Conservation (phyloP, 257 asterid genomes). For the Knoxia roxburghii region DNA sequence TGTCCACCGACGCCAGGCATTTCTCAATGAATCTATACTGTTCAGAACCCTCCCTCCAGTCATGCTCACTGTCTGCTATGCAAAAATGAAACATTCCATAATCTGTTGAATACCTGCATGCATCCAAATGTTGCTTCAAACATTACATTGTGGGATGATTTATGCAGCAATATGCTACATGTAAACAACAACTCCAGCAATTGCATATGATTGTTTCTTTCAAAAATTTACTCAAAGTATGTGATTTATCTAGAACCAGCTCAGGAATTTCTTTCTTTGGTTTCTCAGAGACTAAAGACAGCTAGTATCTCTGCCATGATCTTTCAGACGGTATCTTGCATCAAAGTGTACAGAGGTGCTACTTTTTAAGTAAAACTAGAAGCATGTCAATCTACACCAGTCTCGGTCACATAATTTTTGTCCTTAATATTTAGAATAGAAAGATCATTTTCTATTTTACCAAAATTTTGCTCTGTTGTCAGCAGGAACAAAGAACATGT, state of each 20-base stretch:
- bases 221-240: too few relatives aligned
- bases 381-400: too few relatives aligned
- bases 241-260: too few relatives aligned
- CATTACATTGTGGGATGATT: background rate
- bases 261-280: too few relatives aligned
- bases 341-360: too few relatives aligned
- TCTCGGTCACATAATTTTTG: background rate
- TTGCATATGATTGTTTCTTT: too few relatives aligned
- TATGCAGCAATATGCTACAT: background rate
- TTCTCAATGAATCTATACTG: constrained; percentile 35
- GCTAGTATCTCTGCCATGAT: too few relatives aligned
- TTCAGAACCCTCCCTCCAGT: constrained; percentile 47
- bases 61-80: constrained; percentile 41
- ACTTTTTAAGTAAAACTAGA: too few relatives aligned
- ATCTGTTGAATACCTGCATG: constrained; percentile 33
- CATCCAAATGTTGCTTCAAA: background rate
- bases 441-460: constrained; percentile 13
- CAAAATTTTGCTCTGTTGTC: constrained; percentile 52
- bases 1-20: constrained; percentile 39
- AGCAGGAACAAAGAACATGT: constrained; percentile 43
- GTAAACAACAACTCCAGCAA: background rate
- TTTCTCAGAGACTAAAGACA: too few relatives aligned
- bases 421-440: background rate
- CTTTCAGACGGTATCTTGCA: too few relatives aligned
- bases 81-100: constrained; percentile 47